A percentile compares a stretch with the other conserved stretches of the same genome.
Evolutionary conservation across 139 green algal genomes (phyloP).

Genomic region (Haematococcus lacustris): DNA sequence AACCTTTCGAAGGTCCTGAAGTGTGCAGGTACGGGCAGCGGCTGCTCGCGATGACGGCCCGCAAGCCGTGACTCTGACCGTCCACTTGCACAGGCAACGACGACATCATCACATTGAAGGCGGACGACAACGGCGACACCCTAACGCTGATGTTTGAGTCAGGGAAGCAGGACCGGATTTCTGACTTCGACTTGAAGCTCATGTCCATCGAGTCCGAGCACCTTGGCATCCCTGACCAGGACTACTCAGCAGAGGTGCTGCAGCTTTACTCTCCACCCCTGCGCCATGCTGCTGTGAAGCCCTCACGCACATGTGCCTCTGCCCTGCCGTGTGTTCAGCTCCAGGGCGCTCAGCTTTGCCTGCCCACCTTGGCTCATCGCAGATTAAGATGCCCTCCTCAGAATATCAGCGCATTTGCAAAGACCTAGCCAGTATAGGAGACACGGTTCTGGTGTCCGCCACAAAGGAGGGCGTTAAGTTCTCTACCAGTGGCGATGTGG

Average conservation of each 20-base stretch:
- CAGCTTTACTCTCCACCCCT: too few species aligned
- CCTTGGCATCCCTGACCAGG: conserved; percentile 92
- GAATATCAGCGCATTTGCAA: conserved; percentile 92
- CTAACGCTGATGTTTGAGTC: conserved; percentile 96
- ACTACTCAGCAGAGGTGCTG: conserved; percentile 78
- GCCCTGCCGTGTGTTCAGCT: conserved; percentile 81
- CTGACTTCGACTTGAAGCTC: conserved; percentile 97
- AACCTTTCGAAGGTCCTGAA: conserved; percentile 89
- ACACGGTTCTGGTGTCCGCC: conserved; percentile 70
- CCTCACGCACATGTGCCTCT: too few species aligned
- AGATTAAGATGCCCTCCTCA: conserved; percentile 45
- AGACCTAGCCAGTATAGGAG: conserved; percentile 72
- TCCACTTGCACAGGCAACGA: conserved; percentile 87
- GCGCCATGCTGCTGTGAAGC: too few species aligned
- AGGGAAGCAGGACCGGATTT: conserved; percentile 13
- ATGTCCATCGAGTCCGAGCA: conserved; percentile 99
- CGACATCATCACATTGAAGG: conserved; percentile 96
- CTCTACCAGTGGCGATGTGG: conserved; percentile 89
- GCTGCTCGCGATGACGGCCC: too few species aligned
- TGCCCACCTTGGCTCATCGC: too few species aligned
- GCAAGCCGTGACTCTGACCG: too few species aligned
- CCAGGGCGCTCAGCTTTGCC: too few species aligned
- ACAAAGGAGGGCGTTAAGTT: conserved; percentile 99
- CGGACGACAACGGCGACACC: conserved; percentile 85
- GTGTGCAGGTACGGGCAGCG: conserved; percentile 81